Evolutionary conservation across 306 rosid species (phyloP).

Genomic region (Rosa lucieae): DNA sequence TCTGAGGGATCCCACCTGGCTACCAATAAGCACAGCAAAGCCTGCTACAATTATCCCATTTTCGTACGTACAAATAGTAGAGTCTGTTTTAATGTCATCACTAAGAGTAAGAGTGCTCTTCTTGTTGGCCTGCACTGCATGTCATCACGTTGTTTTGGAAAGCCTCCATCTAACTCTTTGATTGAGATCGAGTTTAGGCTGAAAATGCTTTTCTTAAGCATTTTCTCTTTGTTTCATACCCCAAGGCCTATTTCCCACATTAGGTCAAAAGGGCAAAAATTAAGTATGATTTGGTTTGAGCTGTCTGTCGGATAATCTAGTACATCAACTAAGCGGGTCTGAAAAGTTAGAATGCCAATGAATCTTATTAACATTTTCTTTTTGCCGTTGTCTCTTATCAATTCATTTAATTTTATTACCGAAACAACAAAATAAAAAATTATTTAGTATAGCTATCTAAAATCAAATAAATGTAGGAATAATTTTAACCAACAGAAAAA

Average conservation of each 20-base stretch:
- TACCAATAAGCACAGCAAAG: slow-evolving; percentile 3
- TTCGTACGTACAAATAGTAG: background rate
- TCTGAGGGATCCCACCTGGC: slow-evolving; percentile 11
- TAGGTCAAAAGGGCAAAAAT: background rate
- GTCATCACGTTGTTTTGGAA: background rate
- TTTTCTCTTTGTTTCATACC: background rate
- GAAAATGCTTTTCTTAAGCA: background rate
- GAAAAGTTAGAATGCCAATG: background rate
- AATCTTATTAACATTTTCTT: too few species aligned
- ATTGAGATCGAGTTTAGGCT: background rate
- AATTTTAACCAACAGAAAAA: too few species aligned
- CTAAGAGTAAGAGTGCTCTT: background rate
- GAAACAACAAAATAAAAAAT: too few species aligned
- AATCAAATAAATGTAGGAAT: too few species aligned
- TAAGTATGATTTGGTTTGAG: background rate
- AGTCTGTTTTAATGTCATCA: slow-evolving; percentile 1
- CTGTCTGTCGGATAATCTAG: background rate
- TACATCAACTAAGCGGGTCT: background rate
- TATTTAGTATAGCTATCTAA: too few species aligned
- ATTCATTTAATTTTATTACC: too few species aligned
- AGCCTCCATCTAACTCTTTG: background rate
- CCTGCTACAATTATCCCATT: background rate
- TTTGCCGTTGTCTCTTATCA: too few species aligned
- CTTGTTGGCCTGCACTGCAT: slow-evolving; percentile 8
- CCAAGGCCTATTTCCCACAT: background rate